Evolutionary conservation across 1,139 yeast species (phyloP).

Genomic region (Taphrina sp.): DNA sequence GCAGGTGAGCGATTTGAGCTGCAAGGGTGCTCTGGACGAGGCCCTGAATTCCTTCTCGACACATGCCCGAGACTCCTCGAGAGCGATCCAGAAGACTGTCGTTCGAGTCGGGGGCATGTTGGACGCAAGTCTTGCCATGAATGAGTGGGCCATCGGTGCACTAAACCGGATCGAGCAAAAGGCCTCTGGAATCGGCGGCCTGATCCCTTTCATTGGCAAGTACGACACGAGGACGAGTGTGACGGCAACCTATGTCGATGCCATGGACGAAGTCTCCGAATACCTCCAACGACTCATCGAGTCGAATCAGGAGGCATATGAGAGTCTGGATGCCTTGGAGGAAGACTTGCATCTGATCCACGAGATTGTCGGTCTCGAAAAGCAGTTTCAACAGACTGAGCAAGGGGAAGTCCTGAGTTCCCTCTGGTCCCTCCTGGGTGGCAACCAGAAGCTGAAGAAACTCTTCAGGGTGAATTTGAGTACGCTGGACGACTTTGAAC

Average conservation of each 20-base stretch:
- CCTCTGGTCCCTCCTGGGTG: conserved; percentile 26
- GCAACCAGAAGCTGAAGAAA: conserved; percentile 4
- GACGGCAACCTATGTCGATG: conserved; percentile 19
- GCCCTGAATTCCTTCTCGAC: conserved; percentile 18
- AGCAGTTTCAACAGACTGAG: conserved; percentile 12
- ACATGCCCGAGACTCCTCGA: conserved; percentile 19
- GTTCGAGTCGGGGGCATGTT: conserved; percentile 20
- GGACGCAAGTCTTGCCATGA: conserved; percentile 26
- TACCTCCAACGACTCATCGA: conserved; percentile 16
- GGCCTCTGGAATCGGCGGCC: conserved; percentile 3
- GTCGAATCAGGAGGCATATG: conserved; percentile 14
- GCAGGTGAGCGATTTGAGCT: conserved; percentile 13
- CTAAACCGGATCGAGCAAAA: conserved; percentile 14
- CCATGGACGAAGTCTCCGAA: conserved; percentile 20
- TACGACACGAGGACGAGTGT: conserved; percentile 16
- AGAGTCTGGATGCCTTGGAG: conserved; percentile 8
- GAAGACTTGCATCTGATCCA: conserved; percentile 19
- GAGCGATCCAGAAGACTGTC: conserved; percentile 26
- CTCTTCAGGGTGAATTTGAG: conserved; percentile 16
- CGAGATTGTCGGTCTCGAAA: conserved; percentile 22
- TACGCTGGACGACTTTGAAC: conserved; percentile 14
- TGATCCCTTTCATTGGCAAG: conserved; percentile 17
- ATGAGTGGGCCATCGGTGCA: conserved; percentile 25
- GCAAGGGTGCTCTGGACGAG: conserved; percentile 22
- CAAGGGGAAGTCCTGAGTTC: conserved; percentile 13